Evolutionary conservation across 352 stramenopile species (phyloP).

Genomic region (Discostella stelligera): DNA sequence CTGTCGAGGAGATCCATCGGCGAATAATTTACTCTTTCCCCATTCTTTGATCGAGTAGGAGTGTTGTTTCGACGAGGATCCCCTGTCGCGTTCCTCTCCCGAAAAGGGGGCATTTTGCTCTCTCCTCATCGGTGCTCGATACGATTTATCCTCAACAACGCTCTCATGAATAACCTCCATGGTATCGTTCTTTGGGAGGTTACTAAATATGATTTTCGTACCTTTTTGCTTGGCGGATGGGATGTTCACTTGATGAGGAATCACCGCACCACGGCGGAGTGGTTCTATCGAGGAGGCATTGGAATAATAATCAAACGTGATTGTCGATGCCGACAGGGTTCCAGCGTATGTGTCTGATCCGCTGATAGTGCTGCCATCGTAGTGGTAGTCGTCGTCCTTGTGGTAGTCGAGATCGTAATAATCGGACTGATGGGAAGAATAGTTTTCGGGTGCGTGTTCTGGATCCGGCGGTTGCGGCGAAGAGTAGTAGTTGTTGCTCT

Average conservation of each 20-base stretch:
- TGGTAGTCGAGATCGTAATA: background rate
- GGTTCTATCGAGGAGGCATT: background rate
- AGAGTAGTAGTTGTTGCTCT: background rate
- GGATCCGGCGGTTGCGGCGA: background rate
- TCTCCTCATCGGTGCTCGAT: background rate
- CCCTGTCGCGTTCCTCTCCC: background rate
- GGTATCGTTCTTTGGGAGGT: background rate
- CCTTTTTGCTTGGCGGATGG: background rate
- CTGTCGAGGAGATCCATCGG: background rate
- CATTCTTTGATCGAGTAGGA: background rate
- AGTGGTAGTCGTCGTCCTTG: background rate
- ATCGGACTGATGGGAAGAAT: background rate
- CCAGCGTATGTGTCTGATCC: background rate
- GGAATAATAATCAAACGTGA: constrained; percentile 7
- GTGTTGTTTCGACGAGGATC: background rate
- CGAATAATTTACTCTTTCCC: background rate
- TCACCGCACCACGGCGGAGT: background rate
- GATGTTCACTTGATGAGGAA: constrained; percentile 3
- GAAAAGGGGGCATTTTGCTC: background rate
- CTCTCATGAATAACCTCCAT: background rate
- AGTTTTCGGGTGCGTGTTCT: background rate
- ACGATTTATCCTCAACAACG: background rate
- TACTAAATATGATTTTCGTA: background rate
- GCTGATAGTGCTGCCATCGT: background rate
- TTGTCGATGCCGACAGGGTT: constrained; percentile 1